These are phyloP conservation scores for Trifolium repens DNA, from an alignment of 306 rosid species.

Conservation along the genomic window DNA sequence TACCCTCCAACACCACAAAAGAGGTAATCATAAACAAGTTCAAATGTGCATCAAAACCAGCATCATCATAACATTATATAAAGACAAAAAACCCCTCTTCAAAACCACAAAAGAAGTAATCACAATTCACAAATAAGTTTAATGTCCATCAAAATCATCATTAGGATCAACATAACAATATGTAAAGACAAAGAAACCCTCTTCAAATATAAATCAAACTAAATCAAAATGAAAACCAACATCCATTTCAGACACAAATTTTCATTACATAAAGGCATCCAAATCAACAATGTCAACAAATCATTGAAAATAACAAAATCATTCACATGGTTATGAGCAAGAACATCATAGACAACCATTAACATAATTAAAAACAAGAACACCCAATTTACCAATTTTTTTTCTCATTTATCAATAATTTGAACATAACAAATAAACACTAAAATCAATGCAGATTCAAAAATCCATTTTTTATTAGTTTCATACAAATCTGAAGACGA, in stretches of 20 bases:
- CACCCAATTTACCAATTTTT: slow-evolving; percentile 10
- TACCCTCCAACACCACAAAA: background rate
- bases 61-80: background rate
- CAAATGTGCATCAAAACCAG: too few relatives aligned
- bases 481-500: slow-evolving; percentile 23
- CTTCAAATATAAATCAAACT: background rate
- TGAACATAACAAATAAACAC: background rate
- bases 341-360: background rate
- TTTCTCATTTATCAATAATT: background rate
- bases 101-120: background rate
- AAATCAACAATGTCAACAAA: slow-evolving; percentile 24
- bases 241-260: slow-evolving; percentile 27
- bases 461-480: background rate
- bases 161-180: background rate
- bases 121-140: slow-evolving; percentile 12
- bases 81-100: background rate
- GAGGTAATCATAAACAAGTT: background rate
- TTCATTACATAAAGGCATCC: slow-evolving; percentile 14
- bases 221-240: slow-evolving; percentile 1
- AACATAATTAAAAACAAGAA: background rate
- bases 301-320: slow-evolving; percentile 11
- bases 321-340: slow-evolving; percentile 1
- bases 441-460: slow-evolving; percentile 21
- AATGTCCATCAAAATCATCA: slow-evolving; percentile 13
- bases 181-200: background rate